These are phyloP conservation scores for Sclerotinia trifoliorum DNA, from an alignment of 2,329 filamentous ascomycete genomes.

Conservation along the genomic window DNA sequence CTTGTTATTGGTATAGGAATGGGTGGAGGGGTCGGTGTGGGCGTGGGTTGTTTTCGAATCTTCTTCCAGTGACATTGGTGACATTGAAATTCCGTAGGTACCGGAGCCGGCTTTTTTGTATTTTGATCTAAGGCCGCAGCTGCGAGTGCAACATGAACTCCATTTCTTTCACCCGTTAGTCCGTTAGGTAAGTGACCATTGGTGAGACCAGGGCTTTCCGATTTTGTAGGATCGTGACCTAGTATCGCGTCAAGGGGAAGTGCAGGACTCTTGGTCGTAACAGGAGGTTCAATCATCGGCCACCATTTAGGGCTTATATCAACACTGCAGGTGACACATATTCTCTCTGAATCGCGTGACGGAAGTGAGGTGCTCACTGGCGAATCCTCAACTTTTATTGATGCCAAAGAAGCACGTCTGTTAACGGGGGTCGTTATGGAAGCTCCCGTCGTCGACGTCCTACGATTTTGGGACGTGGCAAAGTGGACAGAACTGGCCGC, in stretches of 20 bases:
- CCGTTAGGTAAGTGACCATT: conserved; percentile 29
- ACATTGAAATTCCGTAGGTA: conserved; percentile 61
- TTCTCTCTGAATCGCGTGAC: conserved; percentile 44
- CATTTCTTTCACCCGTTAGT: conserved; percentile 23
- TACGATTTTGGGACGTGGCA: conserved; percentile 47
- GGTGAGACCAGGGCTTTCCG: conserved; percentile 1
- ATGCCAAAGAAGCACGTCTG: conserved; percentile 34
- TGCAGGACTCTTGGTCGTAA: conserved; percentile 1
- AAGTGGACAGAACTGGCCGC: conserved; percentile 29
- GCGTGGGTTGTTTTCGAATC: conserved; percentile 37
- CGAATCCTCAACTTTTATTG: conserved; percentile 35
- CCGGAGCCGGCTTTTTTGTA: conserved; percentile 25
- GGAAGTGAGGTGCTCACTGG: conserved; percentile 9
- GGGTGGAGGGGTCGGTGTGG: conserved; percentile 27
- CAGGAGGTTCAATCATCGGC: conserved; percentile 34
- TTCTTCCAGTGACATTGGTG: conserved; percentile 68
- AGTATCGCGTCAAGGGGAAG: conserved; percentile 1
- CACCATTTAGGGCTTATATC: conserved; percentile 77
- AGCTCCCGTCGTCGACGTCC: conserved; percentile 54
- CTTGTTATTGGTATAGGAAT: background rate
- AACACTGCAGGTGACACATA: conserved; percentile 63
- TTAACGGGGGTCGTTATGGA: conserved; percentile 30
- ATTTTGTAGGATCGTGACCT: conserved; percentile 3
- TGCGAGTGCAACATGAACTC: conserved; percentile 37
- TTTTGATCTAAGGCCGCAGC: conserved; percentile 39